phyloP scores from a whole-genome alignment of 768 basidiomycete species.

The Kwoniella heveanensis region DNA sequence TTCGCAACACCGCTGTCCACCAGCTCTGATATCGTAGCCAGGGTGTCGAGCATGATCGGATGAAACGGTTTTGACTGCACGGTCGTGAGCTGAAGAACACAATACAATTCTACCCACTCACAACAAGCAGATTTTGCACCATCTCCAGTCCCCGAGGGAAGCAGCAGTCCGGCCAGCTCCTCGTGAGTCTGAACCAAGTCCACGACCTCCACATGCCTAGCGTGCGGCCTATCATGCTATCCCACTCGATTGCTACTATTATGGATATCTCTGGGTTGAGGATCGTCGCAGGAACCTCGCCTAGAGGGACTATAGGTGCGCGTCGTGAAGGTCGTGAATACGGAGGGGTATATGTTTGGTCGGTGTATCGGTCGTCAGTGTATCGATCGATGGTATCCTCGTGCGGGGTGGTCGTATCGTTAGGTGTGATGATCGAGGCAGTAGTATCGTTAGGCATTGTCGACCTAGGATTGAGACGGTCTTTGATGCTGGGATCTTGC shows the following conservation, averaged over 20 bases:
- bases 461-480: slow-evolving; percentile 12
- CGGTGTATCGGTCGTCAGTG: too few species aligned
- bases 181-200: slow-evolving; percentile 16
- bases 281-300: slow-evolving; percentile 9
- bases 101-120: too few species aligned
- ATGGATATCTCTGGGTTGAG: slow-evolving; percentile 27
- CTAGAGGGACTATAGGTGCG: neutral
- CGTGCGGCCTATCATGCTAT: slow-evolving; percentile 20
- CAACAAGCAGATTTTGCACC: slow-evolving; percentile 27
- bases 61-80: slow-evolving; percentile 33
- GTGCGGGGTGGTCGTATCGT: slow-evolving; percentile 7
- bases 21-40: slow-evolving; percentile 22
- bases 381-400: neutral
- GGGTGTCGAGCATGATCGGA: slow-evolving; percentile 29
- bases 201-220: slow-evolving; percentile 15
- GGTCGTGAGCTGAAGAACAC: too few species aligned
- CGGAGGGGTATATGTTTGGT: slow-evolving; percentile 2
- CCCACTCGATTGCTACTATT: slow-evolving; percentile 35
- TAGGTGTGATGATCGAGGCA: too few species aligned
- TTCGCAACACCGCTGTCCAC: slow-evolving; percentile 12
- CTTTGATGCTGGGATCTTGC: neutral
- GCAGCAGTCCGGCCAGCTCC: slow-evolving; percentile 21
- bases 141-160: slow-evolving; percentile 22
- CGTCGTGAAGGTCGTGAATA: slow-evolving; percentile 3
- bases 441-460: neutral